phyloP scores from a whole-genome alignment of 2,329 filamentous ascomycete species.

The Trichoderma sp. region DNA sequence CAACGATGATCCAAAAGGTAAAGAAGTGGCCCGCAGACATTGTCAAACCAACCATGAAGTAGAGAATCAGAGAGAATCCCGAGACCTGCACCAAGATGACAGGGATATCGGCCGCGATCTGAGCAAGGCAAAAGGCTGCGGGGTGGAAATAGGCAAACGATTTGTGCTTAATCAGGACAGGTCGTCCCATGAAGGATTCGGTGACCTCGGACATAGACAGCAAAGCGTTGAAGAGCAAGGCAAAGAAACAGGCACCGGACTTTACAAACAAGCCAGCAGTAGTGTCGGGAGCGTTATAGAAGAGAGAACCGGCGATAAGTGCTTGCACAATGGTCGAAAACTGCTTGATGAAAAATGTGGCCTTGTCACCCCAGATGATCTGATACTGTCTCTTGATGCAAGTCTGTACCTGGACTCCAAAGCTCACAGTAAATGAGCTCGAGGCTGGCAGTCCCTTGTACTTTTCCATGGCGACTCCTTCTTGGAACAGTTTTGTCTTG shows the following conservation, averaged over 20 bases:
- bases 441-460: slow-evolving; percentile 52
- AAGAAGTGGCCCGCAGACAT: slow-evolving; percentile 57
- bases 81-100: slow-evolving; percentile 60
- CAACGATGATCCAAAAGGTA: slow-evolving; percentile 59
- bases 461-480: slow-evolving; percentile 56
- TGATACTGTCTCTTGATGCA: slow-evolving; percentile 63
- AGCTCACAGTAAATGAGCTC: slow-evolving; percentile 59
- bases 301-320: slow-evolving; percentile 65
- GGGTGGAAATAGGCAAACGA: slow-evolving; percentile 60
- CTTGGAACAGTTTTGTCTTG: slow-evolving; percentile 55
- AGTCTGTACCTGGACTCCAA: slow-evolving; percentile 56
- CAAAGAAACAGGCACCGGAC: slow-evolving; percentile 64
- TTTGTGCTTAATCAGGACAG: slow-evolving; percentile 60
- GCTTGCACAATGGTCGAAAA: slow-evolving; percentile 58
- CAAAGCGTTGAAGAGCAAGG: slow-evolving; percentile 63
- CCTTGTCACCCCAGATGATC: slow-evolving; percentile 65
- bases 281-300: slow-evolving; percentile 62
- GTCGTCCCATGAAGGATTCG: slow-evolving; percentile 60
- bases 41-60: slow-evolving; percentile 64
- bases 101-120: slow-evolving; percentile 56
- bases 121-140: slow-evolving; percentile 59
- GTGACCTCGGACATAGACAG: slow-evolving; percentile 68
- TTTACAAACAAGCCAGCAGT: slow-evolving; percentile 65
- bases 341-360: slow-evolving; percentile 65
- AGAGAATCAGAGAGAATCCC: slow-evolving; percentile 58